Percentiles rank a stretch among this genome's conserved stretches.
These are phyloP conservation scores for Colletotrichum orchidophilum DNA, from an alignment of 2,329 filamentous ascomycete genomes.

Conservation along the genomic window DNA sequence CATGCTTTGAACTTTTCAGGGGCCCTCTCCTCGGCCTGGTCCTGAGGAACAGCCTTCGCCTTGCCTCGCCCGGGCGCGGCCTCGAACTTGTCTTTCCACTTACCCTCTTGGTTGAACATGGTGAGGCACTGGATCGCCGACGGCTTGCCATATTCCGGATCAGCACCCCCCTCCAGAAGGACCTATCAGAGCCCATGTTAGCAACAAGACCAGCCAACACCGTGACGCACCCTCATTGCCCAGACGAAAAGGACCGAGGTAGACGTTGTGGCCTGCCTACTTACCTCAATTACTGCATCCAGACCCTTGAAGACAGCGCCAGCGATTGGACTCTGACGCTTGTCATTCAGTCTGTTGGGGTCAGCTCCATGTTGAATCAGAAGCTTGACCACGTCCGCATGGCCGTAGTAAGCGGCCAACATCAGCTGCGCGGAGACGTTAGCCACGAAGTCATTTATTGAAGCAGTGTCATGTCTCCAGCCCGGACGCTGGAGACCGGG, in stretches of 20 bases:
- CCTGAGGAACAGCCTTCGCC: constrained; percentile 36
- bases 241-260: background rate
- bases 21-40: constrained; percentile 13
- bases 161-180: constrained; percentile 61
- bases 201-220: background rate
- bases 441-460: background rate
- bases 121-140: constrained; percentile 58
- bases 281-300: constrained; percentile 67
- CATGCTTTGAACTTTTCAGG: constrained; percentile 28
- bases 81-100: constrained; percentile 61
- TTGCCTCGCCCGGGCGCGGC: constrained; percentile 58
- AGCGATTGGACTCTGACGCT: constrained; percentile 74
- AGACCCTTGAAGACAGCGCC: constrained; percentile 79
- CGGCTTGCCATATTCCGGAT: constrained; percentile 61
- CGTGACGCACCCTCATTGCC: background rate
- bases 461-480: background rate
- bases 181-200: constrained; percentile 42
- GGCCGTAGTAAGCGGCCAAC: constrained; percentile 77
- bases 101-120: constrained; percentile 62
- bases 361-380: constrained; percentile 72
- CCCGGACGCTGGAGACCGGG: background rate
- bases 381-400: constrained; percentile 66
- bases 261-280: constrained; percentile 6
- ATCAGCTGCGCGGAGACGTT: constrained; percentile 60
- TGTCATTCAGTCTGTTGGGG: constrained; percentile 73